Evolutionary conservation across 2,329 filamentous ascomycete species (phyloP).

Genomic region (Penicillium sp.): DNA sequence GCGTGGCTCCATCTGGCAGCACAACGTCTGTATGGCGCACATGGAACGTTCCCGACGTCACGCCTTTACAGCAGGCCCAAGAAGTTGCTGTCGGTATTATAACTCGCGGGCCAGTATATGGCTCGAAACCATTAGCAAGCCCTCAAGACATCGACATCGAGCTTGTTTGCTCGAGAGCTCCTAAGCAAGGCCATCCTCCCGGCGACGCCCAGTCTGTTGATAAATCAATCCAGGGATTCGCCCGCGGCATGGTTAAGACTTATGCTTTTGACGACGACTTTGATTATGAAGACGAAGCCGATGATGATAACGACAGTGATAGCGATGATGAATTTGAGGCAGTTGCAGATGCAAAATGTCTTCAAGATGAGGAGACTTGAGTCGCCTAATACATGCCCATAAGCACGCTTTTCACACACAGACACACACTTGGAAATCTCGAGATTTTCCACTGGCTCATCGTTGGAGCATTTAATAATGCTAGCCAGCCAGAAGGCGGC

Average conservation of each 20-base stretch:
- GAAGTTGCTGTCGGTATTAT: conserved; percentile 37
- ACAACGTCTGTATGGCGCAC: conserved; percentile 30
- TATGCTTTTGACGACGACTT: conserved; percentile 12
- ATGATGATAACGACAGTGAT: neutral
- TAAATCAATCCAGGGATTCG: neutral
- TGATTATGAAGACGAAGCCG: conserved; percentile 2
- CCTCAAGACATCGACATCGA: conserved; percentile 33
- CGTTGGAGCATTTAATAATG: neutral
- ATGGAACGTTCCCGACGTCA: conserved; percentile 35
- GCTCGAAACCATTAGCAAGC: conserved; percentile 20
- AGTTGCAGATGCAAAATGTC: neutral
- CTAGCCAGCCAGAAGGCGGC: neutral
- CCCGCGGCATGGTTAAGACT: conserved; percentile 2
- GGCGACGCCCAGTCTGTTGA: neutral
- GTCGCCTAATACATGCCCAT: neutral
- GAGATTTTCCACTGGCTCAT: neutral
- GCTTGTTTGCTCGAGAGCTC: conserved; percentile 34
- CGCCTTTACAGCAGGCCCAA: conserved; percentile 27
- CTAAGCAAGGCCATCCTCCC: conserved; percentile 12
- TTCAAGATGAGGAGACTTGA: neutral
- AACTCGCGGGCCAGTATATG: conserved; percentile 29
- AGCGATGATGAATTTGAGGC: neutral
- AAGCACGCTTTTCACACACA: neutral
- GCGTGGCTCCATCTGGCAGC: conserved; percentile 27
- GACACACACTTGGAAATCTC: neutral